These are phyloP conservation scores for Pseudogymnoascus sp. DNA, from an alignment of 2,329 filamentous ascomycete genomes.

Conservation along the genomic window DNA sequence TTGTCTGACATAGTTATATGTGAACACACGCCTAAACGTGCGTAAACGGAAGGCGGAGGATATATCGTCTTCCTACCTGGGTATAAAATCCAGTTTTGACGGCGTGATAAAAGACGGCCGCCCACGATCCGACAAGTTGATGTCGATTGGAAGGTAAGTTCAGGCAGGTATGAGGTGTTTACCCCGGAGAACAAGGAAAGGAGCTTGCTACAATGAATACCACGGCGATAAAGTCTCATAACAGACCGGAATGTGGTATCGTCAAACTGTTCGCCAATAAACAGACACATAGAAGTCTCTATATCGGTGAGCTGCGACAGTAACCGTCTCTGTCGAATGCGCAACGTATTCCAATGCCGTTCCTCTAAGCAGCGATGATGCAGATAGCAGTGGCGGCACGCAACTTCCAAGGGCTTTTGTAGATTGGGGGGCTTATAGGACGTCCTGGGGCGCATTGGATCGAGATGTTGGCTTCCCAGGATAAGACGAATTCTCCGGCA, in stretches of 20 bases:
- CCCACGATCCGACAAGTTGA: not conserved
- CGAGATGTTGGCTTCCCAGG: not conserved
- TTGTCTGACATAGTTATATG: not conserved
- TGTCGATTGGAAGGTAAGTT: not conserved
- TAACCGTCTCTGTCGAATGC: not conserved
- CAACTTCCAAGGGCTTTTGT: not conserved
- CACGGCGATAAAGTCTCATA: not conserved
- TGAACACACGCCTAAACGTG: not conserved
- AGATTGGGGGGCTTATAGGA: no score
- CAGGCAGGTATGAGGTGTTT: not conserved
- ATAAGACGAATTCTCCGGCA: not conserved
- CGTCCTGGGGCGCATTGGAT: not conserved
- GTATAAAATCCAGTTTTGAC: not conserved
- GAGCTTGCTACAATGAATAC: not conserved
- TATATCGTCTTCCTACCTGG: not conserved
- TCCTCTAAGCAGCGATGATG: not conserved
- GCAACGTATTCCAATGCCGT: not conserved
- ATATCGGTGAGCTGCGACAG: not conserved
- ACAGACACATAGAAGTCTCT: not conserved
- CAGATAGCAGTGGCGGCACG: not conserved
- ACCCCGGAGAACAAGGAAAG: not conserved
- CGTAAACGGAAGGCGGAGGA: not conserved
- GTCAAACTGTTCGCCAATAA: not conserved
- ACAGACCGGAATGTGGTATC: not conserved
- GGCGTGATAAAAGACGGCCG: not conserved